Percentiles rank a stretch among this genome's conserved stretches.
Evolutionary conservation across 1,284 basidiomycete species (phyloP).

Genomic region (Ganoderma sp.): DNA sequence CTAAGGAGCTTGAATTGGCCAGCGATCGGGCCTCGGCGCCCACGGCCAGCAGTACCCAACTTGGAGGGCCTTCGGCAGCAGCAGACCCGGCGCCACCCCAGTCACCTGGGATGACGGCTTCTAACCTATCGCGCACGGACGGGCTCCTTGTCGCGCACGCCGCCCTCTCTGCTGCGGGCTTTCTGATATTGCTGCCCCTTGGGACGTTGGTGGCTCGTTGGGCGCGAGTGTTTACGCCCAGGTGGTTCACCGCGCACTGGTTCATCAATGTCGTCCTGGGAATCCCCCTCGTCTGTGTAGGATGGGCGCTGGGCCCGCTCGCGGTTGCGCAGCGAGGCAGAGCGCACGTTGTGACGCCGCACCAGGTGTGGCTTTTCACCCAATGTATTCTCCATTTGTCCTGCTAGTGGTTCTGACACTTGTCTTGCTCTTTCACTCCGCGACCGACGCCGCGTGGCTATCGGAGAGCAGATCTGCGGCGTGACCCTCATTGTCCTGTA

Average conservation of each 20-base stretch:
- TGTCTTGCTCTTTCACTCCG: not conserved
- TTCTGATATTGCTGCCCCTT: constrained; percentile 64
- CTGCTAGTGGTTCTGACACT: constrained; percentile 4
- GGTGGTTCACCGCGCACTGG: constrained; percentile 67
- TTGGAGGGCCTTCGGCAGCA: not conserved
- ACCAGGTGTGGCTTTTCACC: constrained; percentile 49
- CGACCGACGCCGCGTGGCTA: not conserved
- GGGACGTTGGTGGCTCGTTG: constrained; percentile 67
- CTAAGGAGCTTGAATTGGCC: constrained; percentile 43
- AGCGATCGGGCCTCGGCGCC: constrained; percentile 18
- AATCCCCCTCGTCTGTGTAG: constrained; percentile 56
- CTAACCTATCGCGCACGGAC: constrained; percentile 38
- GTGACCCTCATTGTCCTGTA: constrained; percentile 60
- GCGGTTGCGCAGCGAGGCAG: constrained; percentile 53
- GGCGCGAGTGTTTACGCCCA: constrained; percentile 57
- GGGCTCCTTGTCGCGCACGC: constrained; percentile 60
- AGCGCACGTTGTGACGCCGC: constrained; percentile 52
- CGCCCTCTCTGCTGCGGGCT: constrained; percentile 57
- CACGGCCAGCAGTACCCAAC: constrained; percentile 8
- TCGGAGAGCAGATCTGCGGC: constrained; percentile 53
- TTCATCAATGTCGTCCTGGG: constrained; percentile 53
- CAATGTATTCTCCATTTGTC: constrained; percentile 2
- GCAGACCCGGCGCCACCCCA: constrained; percentile 21
- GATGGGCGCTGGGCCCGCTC: constrained; percentile 56
- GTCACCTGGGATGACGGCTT: constrained; percentile 17